phyloP scores from a whole-genome alignment of 2,329 filamentous ascomycete species.

The Beauveria bassiana region DNA sequence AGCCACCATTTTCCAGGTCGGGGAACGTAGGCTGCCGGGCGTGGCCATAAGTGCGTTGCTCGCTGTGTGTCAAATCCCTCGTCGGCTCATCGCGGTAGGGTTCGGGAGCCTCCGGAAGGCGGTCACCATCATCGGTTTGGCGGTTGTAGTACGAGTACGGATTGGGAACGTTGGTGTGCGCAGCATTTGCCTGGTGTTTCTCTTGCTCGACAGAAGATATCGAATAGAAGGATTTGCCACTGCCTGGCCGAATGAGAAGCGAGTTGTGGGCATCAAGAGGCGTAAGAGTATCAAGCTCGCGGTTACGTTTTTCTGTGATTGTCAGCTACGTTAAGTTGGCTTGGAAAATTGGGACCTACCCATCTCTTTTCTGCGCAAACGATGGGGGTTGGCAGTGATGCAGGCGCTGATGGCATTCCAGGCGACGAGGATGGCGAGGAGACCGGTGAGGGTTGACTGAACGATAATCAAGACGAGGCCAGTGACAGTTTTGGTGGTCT shows the following conservation, averaged over 20 bases:
- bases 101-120: not conserved
- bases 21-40: not conserved
- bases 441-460: slow-evolving; percentile 73
- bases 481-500: slow-evolving; percentile 90
- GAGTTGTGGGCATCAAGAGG: slow-evolving; percentile 82
- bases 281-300: slow-evolving; percentile 75
- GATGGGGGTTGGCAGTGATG: slow-evolving; percentile 83
- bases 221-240: slow-evolving; percentile 35
- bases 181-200: slow-evolving; percentile 21
- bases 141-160: slow-evolving; percentile 17
- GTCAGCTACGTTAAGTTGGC: slow-evolving; percentile 19
- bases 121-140: not conserved
- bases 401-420: slow-evolving; percentile 82
- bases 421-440: slow-evolving; percentile 78
- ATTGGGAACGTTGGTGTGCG: slow-evolving; percentile 26
- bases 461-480: slow-evolving; percentile 91
- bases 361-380: slow-evolving; percentile 78
- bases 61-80: not conserved
- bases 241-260: slow-evolving; percentile 52
- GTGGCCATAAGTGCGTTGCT: not conserved
- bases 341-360: slow-evolving; percentile 48
- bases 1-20: not conserved
- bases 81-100: slow-evolving; percentile 2
- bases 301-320: slow-evolving; percentile 59
- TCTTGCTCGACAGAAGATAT: slow-evolving; percentile 31